phyloP scores from a whole-genome alignment of 306 rosid genomes.

The Vigna reflexopilosa region DNA sequence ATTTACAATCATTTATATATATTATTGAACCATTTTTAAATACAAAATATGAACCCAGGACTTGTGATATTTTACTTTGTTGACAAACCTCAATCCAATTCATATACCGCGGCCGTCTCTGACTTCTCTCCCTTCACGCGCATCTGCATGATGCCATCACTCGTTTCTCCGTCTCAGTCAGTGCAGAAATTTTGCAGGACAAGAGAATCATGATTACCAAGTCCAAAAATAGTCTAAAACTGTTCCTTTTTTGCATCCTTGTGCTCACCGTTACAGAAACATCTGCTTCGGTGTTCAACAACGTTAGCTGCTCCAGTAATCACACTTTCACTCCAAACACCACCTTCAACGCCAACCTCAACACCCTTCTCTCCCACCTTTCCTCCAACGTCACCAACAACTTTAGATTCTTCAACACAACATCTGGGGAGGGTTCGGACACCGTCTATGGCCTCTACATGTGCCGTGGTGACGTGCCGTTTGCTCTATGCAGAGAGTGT shows the following conservation, averaged over 20 bases:
- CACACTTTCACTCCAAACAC: constrained; percentile 46
- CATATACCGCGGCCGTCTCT: background rate
- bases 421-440: constrained; percentile 21
- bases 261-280: constrained; percentile 17
- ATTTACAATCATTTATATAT: too few relatives aligned
- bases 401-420: constrained; percentile 52
- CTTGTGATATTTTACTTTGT: background rate
- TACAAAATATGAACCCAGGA: too few relatives aligned
- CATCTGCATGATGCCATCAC: background rate
- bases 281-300: constrained; percentile 54
- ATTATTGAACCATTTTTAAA: too few relatives aligned
- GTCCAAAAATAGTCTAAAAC: background rate
- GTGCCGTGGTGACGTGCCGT: constrained; percentile 55
- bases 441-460: constrained; percentile 54
- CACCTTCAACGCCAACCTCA: constrained; percentile 48
- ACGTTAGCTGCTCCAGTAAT: constrained; percentile 49
- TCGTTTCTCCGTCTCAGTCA: background rate
- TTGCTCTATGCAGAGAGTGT: constrained; percentile 55
- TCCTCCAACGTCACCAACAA: constrained; percentile 46
- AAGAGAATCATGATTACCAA: constrained; percentile 30
- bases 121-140: background rate
- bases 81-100: background rate
- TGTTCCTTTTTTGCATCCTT: constrained; percentile 2
- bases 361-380: constrained; percentile 48
- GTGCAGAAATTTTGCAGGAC: constrained; percentile 4